Evolutionary conservation across 2,329 filamentous ascomycete species (phyloP).

Genomic region (Penicillium sclerotigenum): DNA sequence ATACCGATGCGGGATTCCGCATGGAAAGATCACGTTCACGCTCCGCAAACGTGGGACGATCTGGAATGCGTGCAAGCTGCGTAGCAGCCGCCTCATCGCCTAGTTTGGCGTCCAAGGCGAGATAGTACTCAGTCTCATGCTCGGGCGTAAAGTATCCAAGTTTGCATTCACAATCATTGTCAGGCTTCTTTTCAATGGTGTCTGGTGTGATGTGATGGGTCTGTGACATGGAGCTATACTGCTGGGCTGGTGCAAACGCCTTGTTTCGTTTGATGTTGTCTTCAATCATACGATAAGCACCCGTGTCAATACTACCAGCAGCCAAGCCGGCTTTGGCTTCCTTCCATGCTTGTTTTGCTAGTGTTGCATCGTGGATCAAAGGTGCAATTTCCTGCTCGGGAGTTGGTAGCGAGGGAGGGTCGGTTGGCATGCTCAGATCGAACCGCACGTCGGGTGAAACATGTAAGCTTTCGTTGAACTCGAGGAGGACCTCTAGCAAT

Average conservation of each 20-base stretch:
- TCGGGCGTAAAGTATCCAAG: conserved; percentile 46
- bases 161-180: conserved; percentile 29
- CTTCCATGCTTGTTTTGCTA: conserved; percentile 36
- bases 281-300: conserved; percentile 41
- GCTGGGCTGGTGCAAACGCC: conserved; percentile 37
- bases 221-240: conserved; percentile 34
- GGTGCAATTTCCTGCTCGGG: conserved; percentile 40
- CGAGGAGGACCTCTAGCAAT: conserved; percentile 80
- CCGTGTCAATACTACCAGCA: conserved; percentile 34
- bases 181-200: conserved; percentile 14
- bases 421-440: conserved; percentile 56
- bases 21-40: conserved; percentile 56
- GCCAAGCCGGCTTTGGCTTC: conserved; percentile 40
- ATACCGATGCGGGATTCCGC: conserved; percentile 83
- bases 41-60: conserved; percentile 47
- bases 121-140: conserved; percentile 44
- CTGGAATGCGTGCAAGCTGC: conserved; percentile 46
- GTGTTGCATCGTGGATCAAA: conserved; percentile 30
- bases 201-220: conserved; percentile 29
- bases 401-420: conserved; percentile 49
- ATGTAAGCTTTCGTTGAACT: conserved; percentile 81
- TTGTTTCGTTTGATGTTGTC: conserved; percentile 38
- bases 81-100: conserved; percentile 49
- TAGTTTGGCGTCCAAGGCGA: conserved; percentile 42
- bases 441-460: conserved; percentile 72